A percentile compares a stretch with the other conserved stretches of the same genome.
Evolutionary conservation across 352 stramenopile genomes (phyloP).

Genomic region (Globisporangium canariense): DNA sequence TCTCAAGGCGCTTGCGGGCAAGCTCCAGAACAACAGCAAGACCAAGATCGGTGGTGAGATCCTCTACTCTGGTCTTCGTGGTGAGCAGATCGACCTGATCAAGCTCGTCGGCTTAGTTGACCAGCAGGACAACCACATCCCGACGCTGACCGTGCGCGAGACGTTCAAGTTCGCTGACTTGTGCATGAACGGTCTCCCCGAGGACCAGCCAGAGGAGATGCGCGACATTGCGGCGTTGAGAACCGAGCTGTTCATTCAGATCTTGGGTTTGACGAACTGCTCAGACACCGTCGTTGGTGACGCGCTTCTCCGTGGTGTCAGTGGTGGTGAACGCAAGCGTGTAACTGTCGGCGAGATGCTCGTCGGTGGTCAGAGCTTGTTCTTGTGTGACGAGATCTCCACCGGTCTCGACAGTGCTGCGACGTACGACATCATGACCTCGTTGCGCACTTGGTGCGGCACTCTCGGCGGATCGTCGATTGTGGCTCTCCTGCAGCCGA

Average conservation of each 20-base stretch:
- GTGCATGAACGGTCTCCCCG: constrained; percentile 61
- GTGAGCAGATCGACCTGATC: constrained; percentile 70
- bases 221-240: constrained; percentile 54
- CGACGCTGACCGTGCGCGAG: constrained; percentile 90
- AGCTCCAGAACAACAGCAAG: constrained; percentile 56
- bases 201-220: constrained; percentile 66
- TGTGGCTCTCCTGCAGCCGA: constrained; percentile 34
- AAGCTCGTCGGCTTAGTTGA: constrained; percentile 67
- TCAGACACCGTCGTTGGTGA: constrained; percentile 92
- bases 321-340: constrained; percentile 83
- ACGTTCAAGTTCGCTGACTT: constrained; percentile 93
- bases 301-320: constrained; percentile 80
- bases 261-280: constrained; percentile 87
- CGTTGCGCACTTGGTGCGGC: constrained; percentile 40
- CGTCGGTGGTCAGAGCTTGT: constrained; percentile 45
- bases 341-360: constrained; percentile 91
- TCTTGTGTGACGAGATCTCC: constrained; percentile 76
- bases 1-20: constrained; percentile 66
- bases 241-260: constrained; percentile 60
- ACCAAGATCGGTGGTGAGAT: constrained; percentile 59
- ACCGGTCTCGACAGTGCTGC: constrained; percentile 80
- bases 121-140: constrained; percentile 55
- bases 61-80: constrained; percentile 52
- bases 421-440: constrained; percentile 84
- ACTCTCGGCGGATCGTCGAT: constrained; percentile 31